Conservation (phyloP, 164 flowering plant genomes). For the Piper longum region DNA sequence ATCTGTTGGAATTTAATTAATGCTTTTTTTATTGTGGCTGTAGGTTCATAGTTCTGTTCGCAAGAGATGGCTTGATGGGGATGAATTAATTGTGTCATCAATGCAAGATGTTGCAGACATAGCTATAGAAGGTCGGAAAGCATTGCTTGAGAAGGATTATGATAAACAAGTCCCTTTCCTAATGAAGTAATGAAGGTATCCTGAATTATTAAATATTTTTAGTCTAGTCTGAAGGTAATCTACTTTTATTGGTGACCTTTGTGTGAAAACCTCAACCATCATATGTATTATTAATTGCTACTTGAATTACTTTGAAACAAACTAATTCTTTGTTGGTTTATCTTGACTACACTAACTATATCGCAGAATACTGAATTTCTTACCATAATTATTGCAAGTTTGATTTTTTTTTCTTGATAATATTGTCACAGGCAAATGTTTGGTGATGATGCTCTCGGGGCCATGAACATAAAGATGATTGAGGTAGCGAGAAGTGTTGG, state of each 20-base stretch:
- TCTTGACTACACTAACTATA: too few species aligned
- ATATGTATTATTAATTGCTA: too few species aligned
- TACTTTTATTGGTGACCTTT: too few species aligned
- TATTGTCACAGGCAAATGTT: conserved; percentile 52
- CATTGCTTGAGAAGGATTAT: conserved; percentile 51
- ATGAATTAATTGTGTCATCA: conserved; percentile 62
- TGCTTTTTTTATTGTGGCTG: conserved; percentile 1
- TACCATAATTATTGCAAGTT: neutral
- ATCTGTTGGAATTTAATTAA: neutral
- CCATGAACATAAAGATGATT: conserved; percentile 75
- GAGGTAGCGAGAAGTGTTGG: conserved; percentile 79
- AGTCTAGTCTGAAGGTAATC: neutral
- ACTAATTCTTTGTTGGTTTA: too few species aligned
- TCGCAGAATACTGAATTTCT: neutral
- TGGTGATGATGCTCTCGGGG: conserved; percentile 77
- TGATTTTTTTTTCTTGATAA: neutral
- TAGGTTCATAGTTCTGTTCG: conserved; percentile 92
- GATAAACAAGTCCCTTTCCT: conserved; percentile 49
- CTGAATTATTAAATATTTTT: too few species aligned
- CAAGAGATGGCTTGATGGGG: conserved; percentile 88
- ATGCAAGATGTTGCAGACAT: conserved; percentile 68
- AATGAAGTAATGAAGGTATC: conserved; percentile 48
- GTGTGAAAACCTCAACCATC: too few species aligned
- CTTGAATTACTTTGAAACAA: too few species aligned
- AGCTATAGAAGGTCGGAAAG: conserved; percentile 49